Conservation (phyloP, 2,329 filamentous ascomycete genomes). For the Teratosphaeria destructans region DNA sequence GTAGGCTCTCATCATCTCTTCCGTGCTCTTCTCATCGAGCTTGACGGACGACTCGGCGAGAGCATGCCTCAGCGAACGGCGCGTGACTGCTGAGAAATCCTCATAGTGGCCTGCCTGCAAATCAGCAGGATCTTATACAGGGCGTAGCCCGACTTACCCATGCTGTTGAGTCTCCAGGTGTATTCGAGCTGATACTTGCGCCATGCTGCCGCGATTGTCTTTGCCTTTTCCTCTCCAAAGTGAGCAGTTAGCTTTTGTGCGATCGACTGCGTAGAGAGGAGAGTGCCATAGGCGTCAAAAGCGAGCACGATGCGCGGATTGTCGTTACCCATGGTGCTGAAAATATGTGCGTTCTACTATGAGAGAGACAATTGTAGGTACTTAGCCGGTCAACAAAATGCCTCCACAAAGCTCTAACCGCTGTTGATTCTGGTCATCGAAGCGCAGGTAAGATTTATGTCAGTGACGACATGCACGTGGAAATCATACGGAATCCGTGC, state of each 20-base stretch:
- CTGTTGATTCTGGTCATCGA: not conserved
- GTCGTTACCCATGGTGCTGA: not conserved
- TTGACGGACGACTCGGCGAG: constrained; percentile 45
- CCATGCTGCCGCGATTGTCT: constrained; percentile 50
- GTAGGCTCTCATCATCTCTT: constrained; percentile 52
- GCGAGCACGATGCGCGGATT: constrained; percentile 44
- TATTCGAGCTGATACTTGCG: constrained; percentile 65
- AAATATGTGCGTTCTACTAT: not conserved
- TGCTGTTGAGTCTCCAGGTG: constrained; percentile 65
- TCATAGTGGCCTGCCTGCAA: constrained; percentile 49
- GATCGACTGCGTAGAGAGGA: constrained; percentile 63
- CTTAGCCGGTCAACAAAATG: not conserved
- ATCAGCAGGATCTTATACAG: not conserved
- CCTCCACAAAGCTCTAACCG: not conserved
- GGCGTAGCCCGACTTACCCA: constrained; percentile 48
- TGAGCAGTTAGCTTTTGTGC: constrained; percentile 46
- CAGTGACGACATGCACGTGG: not conserved
- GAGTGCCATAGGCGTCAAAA: constrained; percentile 66
- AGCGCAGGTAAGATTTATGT: not conserved
- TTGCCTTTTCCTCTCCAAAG: constrained; percentile 48
- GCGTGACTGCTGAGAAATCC: constrained; percentile 54
- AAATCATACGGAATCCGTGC: not conserved
- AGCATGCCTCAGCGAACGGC: constrained; percentile 52
- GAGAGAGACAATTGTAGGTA: not conserved
- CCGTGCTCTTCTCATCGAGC: constrained; percentile 35